Evolutionary conservation across 306 rosid genomes (phyloP).

Genomic region (Vigna hirtella): DNA sequence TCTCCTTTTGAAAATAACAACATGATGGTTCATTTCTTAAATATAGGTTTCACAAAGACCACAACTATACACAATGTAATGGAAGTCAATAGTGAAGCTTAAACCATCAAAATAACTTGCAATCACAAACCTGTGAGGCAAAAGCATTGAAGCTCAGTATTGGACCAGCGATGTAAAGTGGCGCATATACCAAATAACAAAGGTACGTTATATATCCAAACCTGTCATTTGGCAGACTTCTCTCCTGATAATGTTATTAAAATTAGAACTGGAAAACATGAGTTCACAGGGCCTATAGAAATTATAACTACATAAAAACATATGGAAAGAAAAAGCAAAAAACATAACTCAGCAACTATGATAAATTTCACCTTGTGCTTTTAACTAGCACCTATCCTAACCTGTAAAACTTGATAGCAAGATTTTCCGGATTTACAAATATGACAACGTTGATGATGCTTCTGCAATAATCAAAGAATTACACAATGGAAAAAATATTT

Average conservation of each 20-base stretch:
- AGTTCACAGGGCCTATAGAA: conserved; percentile 16
- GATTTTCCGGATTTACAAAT: conserved; percentile 78
- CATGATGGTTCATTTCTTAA: conserved; percentile 25
- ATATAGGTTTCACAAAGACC: conserved; percentile 32
- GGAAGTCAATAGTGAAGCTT: neutral
- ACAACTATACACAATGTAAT: conserved; percentile 15
- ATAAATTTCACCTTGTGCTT: conserved; percentile 34
- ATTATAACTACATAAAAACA: conserved; percentile 25
- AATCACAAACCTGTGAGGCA: conserved; percentile 84
- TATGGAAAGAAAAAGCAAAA: conserved; percentile 12
- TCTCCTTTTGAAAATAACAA: conserved; percentile 37
- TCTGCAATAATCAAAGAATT: conserved; percentile 64
- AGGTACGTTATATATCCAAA: conserved; percentile 68
- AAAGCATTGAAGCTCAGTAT: conserved; percentile 92
- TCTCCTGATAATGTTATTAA: conserved; percentile 64
- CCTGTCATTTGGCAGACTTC: conserved; percentile 67
- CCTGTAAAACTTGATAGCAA: conserved; percentile 90
- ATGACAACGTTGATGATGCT: conserved; percentile 79
- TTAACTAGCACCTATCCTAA: conserved; percentile 54
- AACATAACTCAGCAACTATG: conserved; percentile 35
- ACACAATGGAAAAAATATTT: conserved; percentile 34
- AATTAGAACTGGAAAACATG: conserved; percentile 41
- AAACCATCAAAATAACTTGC: conserved; percentile 25
- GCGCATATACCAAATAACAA: conserved; percentile 88
- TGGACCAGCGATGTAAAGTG: conserved; percentile 94